These are phyloP conservation scores for Lactarius sp. DNA, from an alignment of 768 basidiomycete species.

Conservation along the genomic window DNA sequence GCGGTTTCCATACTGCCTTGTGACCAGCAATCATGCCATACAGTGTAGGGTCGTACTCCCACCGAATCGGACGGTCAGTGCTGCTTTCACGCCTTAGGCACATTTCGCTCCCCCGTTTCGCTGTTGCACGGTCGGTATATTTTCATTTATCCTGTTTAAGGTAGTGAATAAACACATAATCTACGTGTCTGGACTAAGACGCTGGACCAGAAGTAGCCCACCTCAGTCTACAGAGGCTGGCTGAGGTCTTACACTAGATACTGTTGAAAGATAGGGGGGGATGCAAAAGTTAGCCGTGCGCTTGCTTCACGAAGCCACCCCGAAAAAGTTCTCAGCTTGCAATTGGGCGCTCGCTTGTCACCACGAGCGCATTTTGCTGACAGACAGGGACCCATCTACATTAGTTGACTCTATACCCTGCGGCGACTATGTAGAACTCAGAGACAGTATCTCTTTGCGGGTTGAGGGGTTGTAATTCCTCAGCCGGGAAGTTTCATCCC, in stretches of 20 bases:
- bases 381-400: not conserved
- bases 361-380: not conserved
- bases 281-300: not conserved
- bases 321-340: not conserved
- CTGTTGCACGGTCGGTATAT: not conserved
- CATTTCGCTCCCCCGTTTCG: not conserved
- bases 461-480: not conserved
- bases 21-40: not conserved
- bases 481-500: not conserved
- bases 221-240: not conserved
- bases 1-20: conserved; percentile 1
- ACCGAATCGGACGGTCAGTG: not conserved
- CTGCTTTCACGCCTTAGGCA: not conserved
- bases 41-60: not conserved
- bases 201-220: not conserved
- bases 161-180: too few relatives aligned
- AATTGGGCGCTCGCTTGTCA: not conserved
- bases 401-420: not conserved
- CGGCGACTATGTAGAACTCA: not conserved
- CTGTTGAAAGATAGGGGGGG: not conserved
- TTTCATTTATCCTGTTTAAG: not conserved
- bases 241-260: not conserved
- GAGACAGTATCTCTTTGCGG: not conserved
- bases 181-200: not conserved
- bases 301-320: not conserved